phyloP scores from a whole-genome alignment of 176 grass and related monocot genomes.

The Zea mays region Zm-B73-REFERENCE-NAM-5.0 NC_050103.1:1618001-1618500 shows the following conservation, averaged over 20 bases:
- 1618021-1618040: not conserved
- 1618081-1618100: not conserved
- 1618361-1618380: not conserved
- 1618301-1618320: constrained; percentile 56
- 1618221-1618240: constrained; percentile 75
- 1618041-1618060: not conserved
- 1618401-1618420: not conserved
- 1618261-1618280: constrained; percentile 70
- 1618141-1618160: constrained; percentile 26
- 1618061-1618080: not conserved
- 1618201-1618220: constrained; percentile 50
- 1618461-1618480: not conserved
- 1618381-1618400: not conserved
- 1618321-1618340: constrained; percentile 82
- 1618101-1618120: constrained; percentile 51
- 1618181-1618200: constrained; percentile 77
- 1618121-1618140: constrained; percentile 21
- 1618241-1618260: constrained; percentile 79
- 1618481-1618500: not conserved
- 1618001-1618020: constrained; percentile 7
- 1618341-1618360: constrained; percentile 40
- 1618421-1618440: not conserved
- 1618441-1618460: not conserved
- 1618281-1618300: constrained; percentile 75
- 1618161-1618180: constrained; percentile 70